Percentiles rank a stretch among this genome's conserved stretches.
Conservation (phyloP, 495 filamentous ascomycete genomes). For the Chlorociboria aeruginascens region DNA sequence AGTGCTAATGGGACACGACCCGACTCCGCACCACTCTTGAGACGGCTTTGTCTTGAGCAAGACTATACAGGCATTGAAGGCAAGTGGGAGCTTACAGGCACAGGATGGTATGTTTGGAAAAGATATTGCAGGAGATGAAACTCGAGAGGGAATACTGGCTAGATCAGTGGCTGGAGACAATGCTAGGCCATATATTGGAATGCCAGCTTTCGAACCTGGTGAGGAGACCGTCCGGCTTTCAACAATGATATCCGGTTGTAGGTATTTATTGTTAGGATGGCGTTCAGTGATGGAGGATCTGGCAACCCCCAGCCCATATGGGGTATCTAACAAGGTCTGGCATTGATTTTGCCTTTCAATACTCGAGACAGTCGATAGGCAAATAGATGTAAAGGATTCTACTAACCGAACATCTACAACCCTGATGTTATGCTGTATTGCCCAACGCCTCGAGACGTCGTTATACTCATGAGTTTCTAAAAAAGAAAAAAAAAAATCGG, state of each 20-base stretch:
- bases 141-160: slow-evolving; percentile 66
- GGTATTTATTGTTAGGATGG: slow-evolving; percentile 11
- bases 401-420: no score
- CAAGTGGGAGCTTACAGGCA: slow-evolving; percentile 54
- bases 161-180: slow-evolving; percentile 54
- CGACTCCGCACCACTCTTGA: slow-evolving; percentile 48
- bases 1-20: slow-evolving; percentile 51
- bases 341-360: no score
- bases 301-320: no score
- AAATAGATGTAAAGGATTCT: no score
- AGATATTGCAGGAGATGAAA: slow-evolving; percentile 26
- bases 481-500: no score
- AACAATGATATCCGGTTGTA: slow-evolving; percentile 82
- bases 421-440: no score
- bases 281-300: slow-evolving; percentile 1
- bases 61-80: slow-evolving; percentile 55
- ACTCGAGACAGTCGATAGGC: no score
- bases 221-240: slow-evolving; percentile 83
- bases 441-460: no score
- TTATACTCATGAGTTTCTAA: no score
- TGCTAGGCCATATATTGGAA: slow-evolving; percentile 77
- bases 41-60: slow-evolving; percentile 56
- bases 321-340: no score
- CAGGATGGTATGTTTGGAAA: slow-evolving; percentile 52
- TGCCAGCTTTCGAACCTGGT: slow-evolving; percentile 92